Evolutionary conservation across 495 filamentous ascomycete species (phyloP).

Genomic region (Niebla homalea): DNA sequence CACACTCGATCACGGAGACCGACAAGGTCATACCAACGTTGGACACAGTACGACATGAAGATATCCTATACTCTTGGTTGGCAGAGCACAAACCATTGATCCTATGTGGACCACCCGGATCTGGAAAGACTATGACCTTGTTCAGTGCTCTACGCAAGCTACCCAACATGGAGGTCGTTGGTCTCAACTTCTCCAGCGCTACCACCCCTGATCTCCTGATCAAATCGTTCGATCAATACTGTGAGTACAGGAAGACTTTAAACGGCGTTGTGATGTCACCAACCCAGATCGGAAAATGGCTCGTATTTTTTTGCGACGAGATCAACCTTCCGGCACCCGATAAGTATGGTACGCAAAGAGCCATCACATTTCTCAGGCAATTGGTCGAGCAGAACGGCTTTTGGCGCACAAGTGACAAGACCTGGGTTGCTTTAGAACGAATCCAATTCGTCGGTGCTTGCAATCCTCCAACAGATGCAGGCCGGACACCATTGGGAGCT

Average conservation of each 20-base stretch:
- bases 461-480: conserved; percentile 97
- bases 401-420: conserved; percentile 94
- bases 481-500: conserved; percentile 83
- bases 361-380: conserved; percentile 92
- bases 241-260: conserved; percentile 95
- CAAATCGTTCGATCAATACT: conserved; percentile 99
- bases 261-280: conserved; percentile 94
- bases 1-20: conserved; percentile 90
- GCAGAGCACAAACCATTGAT: conserved; percentile 95
- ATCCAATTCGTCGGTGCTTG: conserved; percentile 99
- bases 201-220: conserved; percentile 95
- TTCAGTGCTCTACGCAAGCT: conserved; percentile 94
- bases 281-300: conserved; percentile 91
- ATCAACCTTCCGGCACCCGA: conserved; percentile 98
- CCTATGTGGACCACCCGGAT: conserved; percentile 93
- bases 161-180: conserved; percentile 96
- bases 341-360: conserved; percentile 92
- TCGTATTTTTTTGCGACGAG: conserved; percentile 97
- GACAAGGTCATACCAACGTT: conserved; percentile 96
- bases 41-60: conserved; percentile 93
- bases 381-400: conserved; percentile 98
- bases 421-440: conserved; percentile 92
- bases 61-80: conserved; percentile 96
- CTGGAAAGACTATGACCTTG: conserved; percentile 98
- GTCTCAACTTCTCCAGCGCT: conserved; percentile 97